A percentile compares a stretch with the other conserved stretches of the same genome.
Evolutionary conservation across 768 basidiomycete genomes (phyloP).

Genomic region (Phanerochaete sordida): DNA sequence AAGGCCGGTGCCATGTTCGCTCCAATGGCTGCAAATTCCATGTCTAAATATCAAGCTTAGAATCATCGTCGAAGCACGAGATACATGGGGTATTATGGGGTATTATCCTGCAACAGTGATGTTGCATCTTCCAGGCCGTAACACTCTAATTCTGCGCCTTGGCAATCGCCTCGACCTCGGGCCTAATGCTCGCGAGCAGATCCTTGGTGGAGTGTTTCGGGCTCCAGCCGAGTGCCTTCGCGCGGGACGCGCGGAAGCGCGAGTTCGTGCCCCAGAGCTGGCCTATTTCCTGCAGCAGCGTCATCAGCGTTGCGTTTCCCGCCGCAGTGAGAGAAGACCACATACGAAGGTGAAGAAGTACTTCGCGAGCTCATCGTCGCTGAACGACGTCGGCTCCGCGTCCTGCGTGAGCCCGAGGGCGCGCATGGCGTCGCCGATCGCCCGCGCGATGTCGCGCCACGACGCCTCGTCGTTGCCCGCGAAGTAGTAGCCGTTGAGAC

Average conservation of each 20-base stretch:
- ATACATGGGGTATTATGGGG: too few relatives aligned
- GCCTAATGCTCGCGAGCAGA: conserved; percentile 38
- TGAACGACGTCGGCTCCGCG: conserved; percentile 42
- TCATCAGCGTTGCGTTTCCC: neutral
- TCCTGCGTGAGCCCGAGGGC: conserved; percentile 27
- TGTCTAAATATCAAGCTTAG: too few relatives aligned
- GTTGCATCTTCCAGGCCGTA: too few relatives aligned
- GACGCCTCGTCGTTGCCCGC: conserved; percentile 30
- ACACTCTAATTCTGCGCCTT: conserved; percentile 4
- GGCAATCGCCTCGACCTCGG: conserved; percentile 34
- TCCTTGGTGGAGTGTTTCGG: conserved; percentile 37
- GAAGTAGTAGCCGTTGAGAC: conserved; percentile 35
- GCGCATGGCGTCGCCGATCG: conserved; percentile 32
- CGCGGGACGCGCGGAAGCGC: conserved; percentile 19
- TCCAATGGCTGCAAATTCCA: too few relatives aligned
- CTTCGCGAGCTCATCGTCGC: conserved; percentile 40
- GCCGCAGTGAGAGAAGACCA: conserved; percentile 18
- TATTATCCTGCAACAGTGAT: too few relatives aligned
- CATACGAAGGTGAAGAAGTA: conserved; percentile 26
- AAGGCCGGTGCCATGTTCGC: too few relatives aligned
- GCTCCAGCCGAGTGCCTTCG: conserved; percentile 42
- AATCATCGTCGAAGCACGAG: too few relatives aligned
- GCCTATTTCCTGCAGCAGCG: conserved; percentile 14
- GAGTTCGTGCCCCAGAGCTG: conserved; percentile 10
- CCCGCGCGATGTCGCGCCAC: conserved; percentile 32